Percentiles rank a stretch among this genome's conserved stretches.
Conservation (phyloP, 2,329 filamentous ascomycete species). For the Pseudofabraea citricarpa region DNA sequence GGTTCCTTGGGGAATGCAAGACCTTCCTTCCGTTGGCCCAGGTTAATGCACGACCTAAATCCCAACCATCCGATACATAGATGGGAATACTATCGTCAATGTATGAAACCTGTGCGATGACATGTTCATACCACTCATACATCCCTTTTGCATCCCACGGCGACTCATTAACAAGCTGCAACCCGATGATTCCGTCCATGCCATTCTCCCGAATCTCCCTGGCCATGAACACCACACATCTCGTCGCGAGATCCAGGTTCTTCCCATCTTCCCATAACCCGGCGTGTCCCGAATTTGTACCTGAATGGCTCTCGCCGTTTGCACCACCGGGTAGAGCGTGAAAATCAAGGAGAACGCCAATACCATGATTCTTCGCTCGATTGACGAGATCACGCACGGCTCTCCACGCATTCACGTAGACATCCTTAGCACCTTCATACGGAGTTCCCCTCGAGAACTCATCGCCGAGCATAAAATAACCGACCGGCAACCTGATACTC, state of each 20-base stretch:
- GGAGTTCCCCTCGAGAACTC: constrained; percentile 44
- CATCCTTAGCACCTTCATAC: constrained; percentile 39
- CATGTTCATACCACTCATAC: constrained; percentile 52
- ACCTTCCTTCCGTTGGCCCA: constrained; percentile 40
- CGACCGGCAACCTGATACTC: constrained; percentile 54
- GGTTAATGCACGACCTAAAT: constrained; percentile 38
- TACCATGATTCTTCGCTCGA: constrained; percentile 40
- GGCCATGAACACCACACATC: constrained; percentile 45
- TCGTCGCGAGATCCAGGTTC: constrained; percentile 40
- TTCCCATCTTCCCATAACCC: constrained; percentile 42
- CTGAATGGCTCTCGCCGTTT: constrained; percentile 50
- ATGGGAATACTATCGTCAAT: constrained; percentile 47
- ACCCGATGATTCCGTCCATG: constrained; percentile 39
- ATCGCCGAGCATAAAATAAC: constrained; percentile 51
- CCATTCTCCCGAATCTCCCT: constrained; percentile 33
- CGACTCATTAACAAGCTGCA: constrained; percentile 56
- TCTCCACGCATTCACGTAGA: constrained; percentile 50
- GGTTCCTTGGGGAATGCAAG: constrained; percentile 27
- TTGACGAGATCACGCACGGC: constrained; percentile 41
- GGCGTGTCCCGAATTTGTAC: constrained; percentile 45
- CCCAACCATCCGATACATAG: constrained; percentile 55
- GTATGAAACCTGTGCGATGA: constrained; percentile 38
- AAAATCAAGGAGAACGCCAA: constrained; percentile 53
- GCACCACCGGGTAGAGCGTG: constrained; percentile 55
- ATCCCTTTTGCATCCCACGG: constrained; percentile 43